Base-by-base conservation (phyloP, 352 stramenopile genomes). In the Globisporangium cederbergense region DNA sequence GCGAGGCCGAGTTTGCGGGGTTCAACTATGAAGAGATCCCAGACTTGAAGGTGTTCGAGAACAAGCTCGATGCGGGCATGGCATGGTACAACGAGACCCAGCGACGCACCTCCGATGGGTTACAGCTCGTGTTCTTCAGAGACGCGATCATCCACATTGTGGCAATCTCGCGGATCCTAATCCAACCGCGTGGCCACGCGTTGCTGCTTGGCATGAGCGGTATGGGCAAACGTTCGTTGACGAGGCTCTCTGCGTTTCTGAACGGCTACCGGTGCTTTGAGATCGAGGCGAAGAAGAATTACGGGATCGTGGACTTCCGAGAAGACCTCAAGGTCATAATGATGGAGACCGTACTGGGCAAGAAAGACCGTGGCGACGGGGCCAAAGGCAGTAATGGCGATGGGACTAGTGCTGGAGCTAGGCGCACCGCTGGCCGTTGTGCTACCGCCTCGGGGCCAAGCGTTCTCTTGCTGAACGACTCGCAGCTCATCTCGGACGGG, bases 201-300 rank as follows among this genome's bases (percentile, higher is more conserved):
- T 76, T 98, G 52, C 68, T 98, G 13, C 76, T 98, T 20, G 91
- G 91, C 11, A 91, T 97, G 60, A 88, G 90, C 6, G 91, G 91
- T 0, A 92, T 78, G 16, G 91, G 91, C 0, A 88, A 96, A 25
- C 86, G 94, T 6, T 95, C 78, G 11, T 71, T 98, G 2, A 80
- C 87, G 3, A 66, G 89, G 20, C 67, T 98, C 6, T 82, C 83
- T 43, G 73, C 83, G 0, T 97, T 90, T 43, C 69, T 97, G 64
- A 81, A 78, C 11, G 84, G 78, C 3, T 92, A 91, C 42, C 67
- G 69, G 8, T 86, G 82, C 40, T 88, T 93, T 57, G 84, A 90
- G 47, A 90, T 98, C 34, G 90, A 96, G 38, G 60, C 96, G 40
- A 87, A 78, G 14, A 97, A 97, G 59, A 83, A 82, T n/a, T 96